A percentile compares a stretch with the other conserved stretches of the same genome.
Conservation (phyloP, 495 filamentous ascomycete species). For the Tuber borchii region DNA sequence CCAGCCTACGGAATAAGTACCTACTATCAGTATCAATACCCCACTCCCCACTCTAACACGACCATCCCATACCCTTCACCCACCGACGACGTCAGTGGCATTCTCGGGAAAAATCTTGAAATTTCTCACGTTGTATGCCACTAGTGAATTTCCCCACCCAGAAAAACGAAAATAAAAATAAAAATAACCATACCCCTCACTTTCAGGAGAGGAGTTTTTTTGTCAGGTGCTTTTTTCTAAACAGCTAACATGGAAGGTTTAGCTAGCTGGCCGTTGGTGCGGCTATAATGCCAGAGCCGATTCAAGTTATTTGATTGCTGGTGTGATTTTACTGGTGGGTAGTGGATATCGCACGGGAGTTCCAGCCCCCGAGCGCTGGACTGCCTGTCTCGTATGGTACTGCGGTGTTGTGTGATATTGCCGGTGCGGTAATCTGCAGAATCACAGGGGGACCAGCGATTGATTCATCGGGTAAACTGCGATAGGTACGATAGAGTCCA, state of each 20-base stretch:
- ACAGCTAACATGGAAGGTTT: not conserved
- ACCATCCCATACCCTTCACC: not conserved
- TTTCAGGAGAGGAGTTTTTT: not conserved
- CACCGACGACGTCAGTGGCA: not conserved
- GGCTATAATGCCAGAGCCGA: not conserved
- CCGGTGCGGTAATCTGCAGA: not conserved
- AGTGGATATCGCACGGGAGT: not conserved
- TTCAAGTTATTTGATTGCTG: not conserved
- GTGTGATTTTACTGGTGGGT: not conserved
- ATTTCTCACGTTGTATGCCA: not conserved
- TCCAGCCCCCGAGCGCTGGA: not conserved
- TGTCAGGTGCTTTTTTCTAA: not conserved
- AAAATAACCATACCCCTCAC: not conserved
- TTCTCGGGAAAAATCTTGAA: not conserved
- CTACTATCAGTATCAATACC: not conserved
- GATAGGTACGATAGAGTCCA: not conserved
- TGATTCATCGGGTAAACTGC: not conserved
- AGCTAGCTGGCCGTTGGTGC: not conserved
- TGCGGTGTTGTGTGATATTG: conserved; percentile 3
- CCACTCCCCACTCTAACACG: not conserved
- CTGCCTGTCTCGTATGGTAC: not conserved
- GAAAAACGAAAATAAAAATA: not conserved
- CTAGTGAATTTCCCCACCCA: not conserved
- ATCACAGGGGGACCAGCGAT: not conserved
- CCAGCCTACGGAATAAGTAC: not conserved